These are phyloP conservation scores for Allodekkera sacchari DNA, from an alignment of 805 yeast genomes.

Conservation along the genomic window DNA sequence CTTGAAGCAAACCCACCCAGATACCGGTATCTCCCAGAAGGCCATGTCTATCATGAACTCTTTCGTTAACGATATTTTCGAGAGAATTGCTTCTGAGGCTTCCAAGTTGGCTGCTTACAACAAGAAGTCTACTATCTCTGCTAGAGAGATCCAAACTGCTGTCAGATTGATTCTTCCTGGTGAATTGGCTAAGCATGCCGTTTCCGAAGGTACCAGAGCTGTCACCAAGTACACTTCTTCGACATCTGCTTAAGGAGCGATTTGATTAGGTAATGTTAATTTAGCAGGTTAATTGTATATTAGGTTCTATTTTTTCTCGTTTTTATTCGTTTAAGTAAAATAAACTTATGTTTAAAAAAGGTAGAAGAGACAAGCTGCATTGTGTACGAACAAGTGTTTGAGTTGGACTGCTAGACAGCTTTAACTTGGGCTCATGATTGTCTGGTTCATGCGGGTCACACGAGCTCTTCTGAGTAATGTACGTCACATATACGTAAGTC, in stretches of 20 bases:
- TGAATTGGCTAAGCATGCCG: constrained; percentile 97
- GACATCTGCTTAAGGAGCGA: constrained; percentile 25
- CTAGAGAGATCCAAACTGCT: constrained; percentile 97
- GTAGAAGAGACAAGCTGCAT: neutral
- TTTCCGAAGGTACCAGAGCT: constrained; percentile 96
- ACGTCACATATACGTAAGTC: no score
- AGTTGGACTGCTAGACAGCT: no score
- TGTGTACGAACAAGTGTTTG: no score
- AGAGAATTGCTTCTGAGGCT: constrained; percentile 95
- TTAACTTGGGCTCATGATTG: no score
- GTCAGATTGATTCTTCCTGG: constrained; percentile 96
- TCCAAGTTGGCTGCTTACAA: constrained; percentile 96
- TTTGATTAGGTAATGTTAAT: neutral
- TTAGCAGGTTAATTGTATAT: no score
- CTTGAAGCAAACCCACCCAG: constrained; percentile 96
- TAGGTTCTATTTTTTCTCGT: no score
- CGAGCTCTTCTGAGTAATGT: no score
- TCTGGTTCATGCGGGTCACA: no score
- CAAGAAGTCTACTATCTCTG: constrained; percentile 94
- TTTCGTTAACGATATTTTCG: constrained; percentile 92
- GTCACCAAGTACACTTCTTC: constrained; percentile 88
- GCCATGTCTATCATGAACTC: constrained; percentile 98
- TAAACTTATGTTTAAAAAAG: neutral
- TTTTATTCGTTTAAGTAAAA: no score
- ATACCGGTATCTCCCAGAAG: constrained; percentile 95